These are phyloP conservation scores for Skeletonema marinoi DNA, from an alignment of 108 stramenopile species.

Conservation along the genomic window DNA sequence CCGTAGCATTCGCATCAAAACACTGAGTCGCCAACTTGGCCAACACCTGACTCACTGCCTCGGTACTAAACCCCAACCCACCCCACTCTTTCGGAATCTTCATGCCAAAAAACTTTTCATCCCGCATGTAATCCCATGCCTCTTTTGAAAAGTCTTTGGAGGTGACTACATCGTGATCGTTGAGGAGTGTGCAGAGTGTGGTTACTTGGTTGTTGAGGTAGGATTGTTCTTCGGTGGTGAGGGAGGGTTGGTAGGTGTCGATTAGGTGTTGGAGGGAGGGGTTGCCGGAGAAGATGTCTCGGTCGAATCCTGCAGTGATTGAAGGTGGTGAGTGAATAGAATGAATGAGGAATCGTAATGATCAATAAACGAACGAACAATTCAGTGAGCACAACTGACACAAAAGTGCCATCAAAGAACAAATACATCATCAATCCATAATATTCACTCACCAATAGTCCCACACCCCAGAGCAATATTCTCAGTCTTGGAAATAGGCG, in stretches of 20 bases:
- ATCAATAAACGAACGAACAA: too few species aligned
- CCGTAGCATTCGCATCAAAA: constrained; percentile 93
- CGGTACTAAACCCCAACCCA: constrained; percentile 93
- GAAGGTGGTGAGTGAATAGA: too few species aligned
- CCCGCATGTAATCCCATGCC: constrained; percentile 94
- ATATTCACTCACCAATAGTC: constrained; percentile 78
- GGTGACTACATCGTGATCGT: constrained; percentile 91
- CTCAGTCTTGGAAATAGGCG: constrained; percentile 93
- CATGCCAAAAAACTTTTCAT: constrained; percentile 94
- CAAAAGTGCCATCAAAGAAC: too few species aligned
- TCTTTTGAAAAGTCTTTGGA: constrained; percentile 89
- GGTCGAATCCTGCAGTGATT: constrained; percentile 74
- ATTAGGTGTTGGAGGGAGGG: constrained; percentile 89
- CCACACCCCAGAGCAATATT: constrained; percentile 95
- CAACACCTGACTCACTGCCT: constrained; percentile 89
- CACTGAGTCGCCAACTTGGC: constrained; percentile 87
- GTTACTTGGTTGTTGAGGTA: constrained; percentile 93
- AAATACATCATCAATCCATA: too few species aligned
- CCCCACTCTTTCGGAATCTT: constrained; percentile 98
- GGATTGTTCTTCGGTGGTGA: constrained; percentile 73
- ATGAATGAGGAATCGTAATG: too few species aligned
- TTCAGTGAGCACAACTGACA: too few species aligned
- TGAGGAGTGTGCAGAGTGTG: constrained; percentile 84
- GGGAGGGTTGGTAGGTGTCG: constrained; percentile 85
- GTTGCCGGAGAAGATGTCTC: constrained; percentile 92